Evolutionary conservation across 495 filamentous ascomycete species (phyloP).

Genomic region (Recurvomyces mirabilis): DNA sequence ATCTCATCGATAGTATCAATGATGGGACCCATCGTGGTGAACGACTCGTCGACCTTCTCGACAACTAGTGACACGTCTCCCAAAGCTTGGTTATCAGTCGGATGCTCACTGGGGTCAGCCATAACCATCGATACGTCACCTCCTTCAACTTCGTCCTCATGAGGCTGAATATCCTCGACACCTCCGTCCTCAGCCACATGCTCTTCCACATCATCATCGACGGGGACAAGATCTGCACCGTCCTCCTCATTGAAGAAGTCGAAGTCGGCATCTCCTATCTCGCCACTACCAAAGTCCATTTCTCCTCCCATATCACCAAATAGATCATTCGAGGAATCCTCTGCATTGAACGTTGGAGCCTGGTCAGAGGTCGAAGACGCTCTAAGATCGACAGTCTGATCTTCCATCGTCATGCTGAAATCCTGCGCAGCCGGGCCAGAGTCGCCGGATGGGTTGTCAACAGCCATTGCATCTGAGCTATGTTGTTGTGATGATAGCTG

Average conservation of each 20-base stretch:
- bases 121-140: background rate
- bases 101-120: background rate
- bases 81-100: background rate
- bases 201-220: slow-evolving; percentile 24
- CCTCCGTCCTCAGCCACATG: slow-evolving; percentile 4
- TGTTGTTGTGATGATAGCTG: slow-evolving; percentile 4
- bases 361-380: too few species aligned
- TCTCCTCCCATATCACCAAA: slow-evolving; percentile 49
- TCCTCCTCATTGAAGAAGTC: slow-evolving; percentile 71
- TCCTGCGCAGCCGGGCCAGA: background rate
- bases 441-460: background rate
- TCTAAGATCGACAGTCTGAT: background rate
- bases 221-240: slow-evolving; percentile 9
- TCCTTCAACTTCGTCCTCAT: background rate
- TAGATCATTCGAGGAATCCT: slow-evolving; percentile 42
- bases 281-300: slow-evolving; percentile 39
- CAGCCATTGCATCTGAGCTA: background rate
- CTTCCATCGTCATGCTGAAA: background rate
- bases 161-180: background rate
- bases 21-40: background rate
- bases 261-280: slow-evolving; percentile 83
- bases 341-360: slow-evolving; percentile 1
- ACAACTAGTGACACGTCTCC: background rate
- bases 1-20: background rate
- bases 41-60: background rate